Base-by-base conservation (phyloP, 192 early-diverging fungal genomes). In the Rhizoclosmatium globosum region DNA sequence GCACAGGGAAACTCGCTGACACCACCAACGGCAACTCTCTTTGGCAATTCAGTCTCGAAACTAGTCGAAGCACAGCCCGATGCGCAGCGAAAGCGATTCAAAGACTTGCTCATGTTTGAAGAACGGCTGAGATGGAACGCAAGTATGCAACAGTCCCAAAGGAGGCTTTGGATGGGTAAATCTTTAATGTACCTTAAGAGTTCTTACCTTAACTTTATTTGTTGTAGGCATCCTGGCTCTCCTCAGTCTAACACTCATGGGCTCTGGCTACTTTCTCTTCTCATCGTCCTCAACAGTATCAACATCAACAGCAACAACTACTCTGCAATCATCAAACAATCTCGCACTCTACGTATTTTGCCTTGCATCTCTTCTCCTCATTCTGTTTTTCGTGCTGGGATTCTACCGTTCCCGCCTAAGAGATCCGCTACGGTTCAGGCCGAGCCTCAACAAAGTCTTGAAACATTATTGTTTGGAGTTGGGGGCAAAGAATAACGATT, bases 391-490 rank as follows among this genome's bases (percentile, higher is more conserved):
- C 58, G 73, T 43, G 44, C 44, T 60, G 17, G 73, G 73, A 2
- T 19, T 74, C 6, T 74, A 74, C 60, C 41, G 60, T 9, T 45
- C 38, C 9, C 41, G 43, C 1, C 21, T 74, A 23, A 21, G 58
- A 13, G 73, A 74, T 64, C 73, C 73, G 15, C n/a, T 13, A 21
- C 9, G 73, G 31, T 64, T 74, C n/a, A 9, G 56, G n/a, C 73
- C 73, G 1, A 59, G n/a, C 31, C 19, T 74, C 15, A 74, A 74
- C 73, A 62, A 59, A 17, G 73, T 74, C 19, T 44, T 74, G 23
- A 74, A 74, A 64, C 73, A 74, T 45, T 74, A 62, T 46, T 62
- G 73, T 45, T 9, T 74, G 59, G 73, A 74, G 44, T 17, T 74
- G 56, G 9, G 17, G 6, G 50, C 50, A 7, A 46, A 38, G 19